Percentiles rank a stretch among this genome's conserved stretches.
These are phyloP conservation scores for Cetradonia linearis DNA, from an alignment of 495 filamentous ascomycete species.

Conservation along the genomic window DNA sequence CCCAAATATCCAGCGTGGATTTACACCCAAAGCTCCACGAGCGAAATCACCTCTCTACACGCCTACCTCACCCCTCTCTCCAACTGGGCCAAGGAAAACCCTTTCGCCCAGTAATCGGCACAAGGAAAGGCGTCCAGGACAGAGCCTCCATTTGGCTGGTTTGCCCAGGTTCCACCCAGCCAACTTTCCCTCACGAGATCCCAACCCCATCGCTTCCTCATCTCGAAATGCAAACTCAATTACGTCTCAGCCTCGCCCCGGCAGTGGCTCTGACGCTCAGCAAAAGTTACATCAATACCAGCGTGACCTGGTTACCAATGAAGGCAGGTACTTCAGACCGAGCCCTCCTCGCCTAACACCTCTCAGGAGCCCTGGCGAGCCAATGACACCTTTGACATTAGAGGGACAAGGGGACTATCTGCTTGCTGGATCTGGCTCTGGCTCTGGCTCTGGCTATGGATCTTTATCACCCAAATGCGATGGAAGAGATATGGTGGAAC, in stretches of 20 bases:
- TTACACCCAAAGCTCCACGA: not conserved
- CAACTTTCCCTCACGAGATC: constrained; percentile 33
- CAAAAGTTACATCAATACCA: constrained; percentile 48
- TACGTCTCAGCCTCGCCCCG: constrained; percentile 9
- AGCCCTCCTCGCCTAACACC: constrained; percentile 54
- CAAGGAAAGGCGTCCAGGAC: constrained; percentile 6
- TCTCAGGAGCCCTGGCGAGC: constrained; percentile 57
- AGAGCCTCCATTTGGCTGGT: constrained; percentile 33
- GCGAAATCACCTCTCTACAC: constrained; percentile 3
- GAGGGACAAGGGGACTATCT: constrained; percentile 50
- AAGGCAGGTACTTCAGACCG: constrained; percentile 32
- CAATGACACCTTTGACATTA: constrained; percentile 65
- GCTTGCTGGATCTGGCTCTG: constrained; percentile 32
- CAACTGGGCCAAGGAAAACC: constrained; percentile 19
- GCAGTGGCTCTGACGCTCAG: constrained; percentile 34
- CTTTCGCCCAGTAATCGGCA: not conserved
- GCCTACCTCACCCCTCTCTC: constrained; percentile 18
- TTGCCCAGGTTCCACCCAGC: constrained; percentile 43
- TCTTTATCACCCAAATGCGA: constrained; percentile 18
- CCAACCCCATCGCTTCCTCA: not conserved
- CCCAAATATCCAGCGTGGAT: not conserved
- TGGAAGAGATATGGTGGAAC: constrained; percentile 32
- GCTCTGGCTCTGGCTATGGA: constrained; percentile 29
- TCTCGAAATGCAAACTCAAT: constrained; percentile 8
- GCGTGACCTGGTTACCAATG: constrained; percentile 45